Percentiles rank a stretch among this genome's conserved stretches.
Evolutionary conservation across 2,329 filamentous ascomycete genomes (phyloP).

Genomic region (Neofusicoccum sp.): DNA sequence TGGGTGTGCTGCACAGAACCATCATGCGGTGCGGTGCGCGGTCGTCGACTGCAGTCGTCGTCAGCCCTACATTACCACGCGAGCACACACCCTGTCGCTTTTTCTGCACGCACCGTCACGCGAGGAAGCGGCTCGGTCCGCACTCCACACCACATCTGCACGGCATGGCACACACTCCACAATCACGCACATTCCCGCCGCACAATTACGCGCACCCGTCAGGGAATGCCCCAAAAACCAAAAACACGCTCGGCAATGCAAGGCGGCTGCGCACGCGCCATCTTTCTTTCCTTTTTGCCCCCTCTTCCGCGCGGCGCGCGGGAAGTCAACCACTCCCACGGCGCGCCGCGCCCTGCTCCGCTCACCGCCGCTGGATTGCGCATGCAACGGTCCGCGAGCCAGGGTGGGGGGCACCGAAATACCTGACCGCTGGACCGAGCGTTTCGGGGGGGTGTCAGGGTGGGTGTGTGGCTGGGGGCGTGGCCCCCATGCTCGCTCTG

Average conservation of each 20-base stretch:
- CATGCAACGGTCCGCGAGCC: too few relatives aligned
- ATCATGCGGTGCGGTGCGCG: not conserved
- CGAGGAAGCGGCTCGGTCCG: conserved; percentile 10
- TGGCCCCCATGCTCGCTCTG: too few relatives aligned
- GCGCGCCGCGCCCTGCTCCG: not conserved
- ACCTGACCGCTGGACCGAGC: too few relatives aligned
- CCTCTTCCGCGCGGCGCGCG: not conserved
- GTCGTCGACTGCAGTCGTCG: not conserved
- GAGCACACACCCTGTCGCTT: not conserved
- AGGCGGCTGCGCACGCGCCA: not conserved
- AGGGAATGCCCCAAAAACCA: too few relatives aligned
- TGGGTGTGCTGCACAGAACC: not conserved
- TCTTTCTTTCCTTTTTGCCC: too few relatives aligned
- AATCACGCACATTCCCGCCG: conserved; percentile 4
- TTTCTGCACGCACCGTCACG: conserved; percentile 4
- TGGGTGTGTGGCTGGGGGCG: too few relatives aligned
- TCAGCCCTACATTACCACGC: conserved; percentile 17
- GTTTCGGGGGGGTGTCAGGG: too few relatives aligned
- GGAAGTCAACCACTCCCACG: not conserved
- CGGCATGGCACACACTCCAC: not conserved
- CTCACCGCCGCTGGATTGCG: too few relatives aligned
- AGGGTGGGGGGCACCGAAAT: too few relatives aligned
- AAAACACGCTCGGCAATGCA: not conserved
- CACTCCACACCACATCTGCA: not conserved
- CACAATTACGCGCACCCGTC: too few relatives aligned